These are phyloP conservation scores for Colletotrichum sidae DNA, from an alignment of 2,329 filamentous ascomycete genomes.

Conservation along the genomic window DNA sequence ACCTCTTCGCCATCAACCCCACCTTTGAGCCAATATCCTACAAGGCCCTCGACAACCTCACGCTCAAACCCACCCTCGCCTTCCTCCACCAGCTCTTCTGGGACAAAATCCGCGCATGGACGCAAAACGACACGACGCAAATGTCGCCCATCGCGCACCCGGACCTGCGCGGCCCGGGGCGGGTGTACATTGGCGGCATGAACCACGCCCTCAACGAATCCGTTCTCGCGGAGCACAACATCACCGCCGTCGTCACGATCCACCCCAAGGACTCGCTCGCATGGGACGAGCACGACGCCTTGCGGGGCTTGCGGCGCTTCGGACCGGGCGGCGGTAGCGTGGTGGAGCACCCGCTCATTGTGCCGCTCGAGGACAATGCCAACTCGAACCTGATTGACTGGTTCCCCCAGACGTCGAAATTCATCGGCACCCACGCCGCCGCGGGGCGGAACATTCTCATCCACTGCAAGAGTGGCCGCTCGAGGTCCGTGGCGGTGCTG, in stretches of 20 bases:
- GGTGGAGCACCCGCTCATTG: slow-evolving; percentile 13
- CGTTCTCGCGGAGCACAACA: neutral
- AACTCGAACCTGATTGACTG: slow-evolving; percentile 24
- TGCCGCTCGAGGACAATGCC: slow-evolving; percentile 28
- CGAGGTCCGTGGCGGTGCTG: slow-evolving; percentile 19
- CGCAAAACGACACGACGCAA: slow-evolving; percentile 17
- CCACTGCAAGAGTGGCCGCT: slow-evolving; percentile 21
- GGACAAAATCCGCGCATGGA: slow-evolving; percentile 26
- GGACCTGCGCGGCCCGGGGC: slow-evolving; percentile 4
- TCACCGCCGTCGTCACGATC: slow-evolving; percentile 17
- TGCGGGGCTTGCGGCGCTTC: neutral
- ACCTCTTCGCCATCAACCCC: slow-evolving; percentile 22
- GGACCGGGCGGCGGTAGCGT: slow-evolving; percentile 4
- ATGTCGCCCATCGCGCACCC: slow-evolving; percentile 17
- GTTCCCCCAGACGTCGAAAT: slow-evolving; percentile 8
- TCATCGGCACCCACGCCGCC: slow-evolving; percentile 6
- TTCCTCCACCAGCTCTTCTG: slow-evolving; percentile 12
- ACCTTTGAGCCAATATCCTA: slow-evolving; percentile 12
- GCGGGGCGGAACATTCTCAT: slow-evolving; percentile 17
- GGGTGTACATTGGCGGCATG: slow-evolving; percentile 25
- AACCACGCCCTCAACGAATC: slow-evolving; percentile 24
- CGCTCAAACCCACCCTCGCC: slow-evolving; percentile 10
- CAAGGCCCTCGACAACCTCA: slow-evolving; percentile 22
- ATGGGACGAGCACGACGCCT: slow-evolving; percentile 13
- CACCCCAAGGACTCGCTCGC: slow-evolving; percentile 22